Evolutionary conservation across 257 asterid species (phyloP).

Genomic region (Solanum ossicruentum): DNA sequence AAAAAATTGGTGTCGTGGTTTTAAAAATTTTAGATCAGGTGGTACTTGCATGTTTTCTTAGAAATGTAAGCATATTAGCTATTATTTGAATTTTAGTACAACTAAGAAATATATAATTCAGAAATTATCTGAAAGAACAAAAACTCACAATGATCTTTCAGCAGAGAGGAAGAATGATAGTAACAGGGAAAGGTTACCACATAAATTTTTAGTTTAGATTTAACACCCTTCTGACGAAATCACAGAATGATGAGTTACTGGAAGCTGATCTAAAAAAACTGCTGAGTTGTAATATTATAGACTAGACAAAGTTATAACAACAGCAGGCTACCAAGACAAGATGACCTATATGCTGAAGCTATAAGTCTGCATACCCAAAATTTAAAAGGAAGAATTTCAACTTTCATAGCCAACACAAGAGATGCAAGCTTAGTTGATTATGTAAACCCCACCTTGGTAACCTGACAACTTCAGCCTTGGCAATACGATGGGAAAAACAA

Average conservation of each 20-base stretch:
- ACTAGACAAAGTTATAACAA: neutral
- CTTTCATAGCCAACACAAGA: constrained; percentile 1
- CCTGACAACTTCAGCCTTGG: neutral
- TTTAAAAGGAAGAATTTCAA: neutral
- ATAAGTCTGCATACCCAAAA: constrained; percentile 3
- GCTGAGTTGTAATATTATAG: neutral
- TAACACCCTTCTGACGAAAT: neutral
- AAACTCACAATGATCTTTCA: neutral
- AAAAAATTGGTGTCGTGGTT: neutral
- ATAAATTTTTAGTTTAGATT: neutral
- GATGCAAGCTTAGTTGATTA: constrained; percentile 1
- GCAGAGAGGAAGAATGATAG: neutral
- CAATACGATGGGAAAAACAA: neutral
- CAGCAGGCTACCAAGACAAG: constrained; percentile 19
- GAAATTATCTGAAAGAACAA: neutral
- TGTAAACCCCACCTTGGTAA: neutral
- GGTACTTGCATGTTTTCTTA: neutral
- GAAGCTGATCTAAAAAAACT: neutral
- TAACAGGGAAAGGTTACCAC: neutral
- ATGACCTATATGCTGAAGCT: constrained; percentile 17
- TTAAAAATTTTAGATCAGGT: neutral
- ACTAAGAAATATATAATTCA: neutral
- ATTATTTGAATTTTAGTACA: neutral
- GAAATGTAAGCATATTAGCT: neutral
- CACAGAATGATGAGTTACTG: neutral